These are phyloP conservation scores for Hymenoscyphus occultus DNA, from an alignment of 2,329 filamentous ascomycete genomes.

Conservation along the genomic window DNA sequence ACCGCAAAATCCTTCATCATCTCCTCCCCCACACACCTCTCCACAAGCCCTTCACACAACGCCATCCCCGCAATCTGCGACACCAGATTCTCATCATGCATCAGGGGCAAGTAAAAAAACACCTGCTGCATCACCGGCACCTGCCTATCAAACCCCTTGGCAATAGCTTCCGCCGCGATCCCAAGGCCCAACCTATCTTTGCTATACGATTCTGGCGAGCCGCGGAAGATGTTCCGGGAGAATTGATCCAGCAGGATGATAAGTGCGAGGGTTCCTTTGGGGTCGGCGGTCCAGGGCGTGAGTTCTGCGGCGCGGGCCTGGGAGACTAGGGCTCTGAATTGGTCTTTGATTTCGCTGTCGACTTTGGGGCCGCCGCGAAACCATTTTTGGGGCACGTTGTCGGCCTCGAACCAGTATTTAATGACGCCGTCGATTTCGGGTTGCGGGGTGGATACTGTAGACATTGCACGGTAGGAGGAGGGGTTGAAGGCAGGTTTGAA, in stretches of 20 bases:
- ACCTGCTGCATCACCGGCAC: slow-evolving; percentile 25
- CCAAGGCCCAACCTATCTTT: slow-evolving; percentile 34
- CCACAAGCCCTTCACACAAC: slow-evolving; percentile 26
- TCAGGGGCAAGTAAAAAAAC: slow-evolving; percentile 40
- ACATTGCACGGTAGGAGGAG: slow-evolving; percentile 20
- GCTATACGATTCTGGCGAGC: slow-evolving; percentile 34
- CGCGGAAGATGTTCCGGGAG: slow-evolving; percentile 39
- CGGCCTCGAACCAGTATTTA: slow-evolving; percentile 22
- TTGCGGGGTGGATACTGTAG: slow-evolving; percentile 16
- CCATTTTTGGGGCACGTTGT: slow-evolving; percentile 19
- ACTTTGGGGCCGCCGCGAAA: slow-evolving; percentile 18
- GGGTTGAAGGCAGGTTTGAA: slow-evolving; percentile 18
- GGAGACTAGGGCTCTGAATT: slow-evolving; percentile 18
- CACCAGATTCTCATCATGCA: slow-evolving; percentile 37
- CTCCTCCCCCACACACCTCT: slow-evolving; percentile 20
- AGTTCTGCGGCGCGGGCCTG: slow-evolving; percentile 21
- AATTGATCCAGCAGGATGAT: slow-evolving; percentile 42
- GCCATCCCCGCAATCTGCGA: slow-evolving; percentile 34
- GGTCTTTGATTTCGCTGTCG: slow-evolving; percentile 21
- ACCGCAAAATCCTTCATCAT: slow-evolving; percentile 15
- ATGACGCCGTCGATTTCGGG: slow-evolving; percentile 21
- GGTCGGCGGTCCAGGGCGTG: slow-evolving; percentile 19
- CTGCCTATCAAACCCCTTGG: slow-evolving; percentile 32
- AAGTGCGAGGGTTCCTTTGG: slow-evolving; percentile 36
- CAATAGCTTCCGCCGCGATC: slow-evolving; percentile 32